phyloP scores from a whole-genome alignment of 805 yeast species.

The Ogataea corticis region DNA sequence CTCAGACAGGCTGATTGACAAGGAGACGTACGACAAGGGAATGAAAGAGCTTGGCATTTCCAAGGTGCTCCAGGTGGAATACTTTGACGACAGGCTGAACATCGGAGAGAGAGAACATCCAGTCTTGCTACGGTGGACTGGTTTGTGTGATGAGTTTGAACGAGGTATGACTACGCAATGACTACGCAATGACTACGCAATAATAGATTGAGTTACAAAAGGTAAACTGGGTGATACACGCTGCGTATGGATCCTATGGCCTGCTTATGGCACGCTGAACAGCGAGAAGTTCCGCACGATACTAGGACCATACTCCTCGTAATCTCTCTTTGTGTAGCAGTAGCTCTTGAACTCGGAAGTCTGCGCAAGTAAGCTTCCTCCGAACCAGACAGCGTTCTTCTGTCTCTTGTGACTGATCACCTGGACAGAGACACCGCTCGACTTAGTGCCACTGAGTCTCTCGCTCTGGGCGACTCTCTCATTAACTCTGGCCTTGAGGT shows the following conservation, averaged over 20 bases:
- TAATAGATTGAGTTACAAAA: background rate
- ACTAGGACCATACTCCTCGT: slow-evolving; percentile 97
- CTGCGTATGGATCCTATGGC: too few species aligned
- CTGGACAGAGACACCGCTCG: slow-evolving; percentile 95
- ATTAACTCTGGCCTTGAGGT: slow-evolving; percentile 81
- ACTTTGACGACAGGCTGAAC: slow-evolving; percentile 54
- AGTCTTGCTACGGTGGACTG: slow-evolving; percentile 28
- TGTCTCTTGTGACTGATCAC: slow-evolving; percentile 97
- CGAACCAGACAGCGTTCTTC: slow-evolving; percentile 99
- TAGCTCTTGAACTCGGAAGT: slow-evolving; percentile 95
- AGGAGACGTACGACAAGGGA: slow-evolving; percentile 35
- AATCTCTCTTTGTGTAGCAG: slow-evolving; percentile 95
- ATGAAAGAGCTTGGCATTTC: slow-evolving; percentile 55
- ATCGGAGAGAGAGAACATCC: slow-evolving; percentile 35
- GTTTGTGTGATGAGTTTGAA: slow-evolving; percentile 11
- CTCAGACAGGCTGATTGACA: slow-evolving; percentile 7
- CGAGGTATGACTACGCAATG: too few species aligned
- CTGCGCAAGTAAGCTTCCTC: slow-evolving; percentile 95
- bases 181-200: background rate
- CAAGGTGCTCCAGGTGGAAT: slow-evolving; percentile 53
- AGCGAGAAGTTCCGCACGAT: slow-evolving; percentile 96
- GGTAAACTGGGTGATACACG: too few species aligned
- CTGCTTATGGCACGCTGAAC: slow-evolving; percentile 77
- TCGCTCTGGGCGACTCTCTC: slow-evolving; percentile 86
- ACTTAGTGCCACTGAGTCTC: slow-evolving; percentile 66